A percentile compares a stretch with the other conserved stretches of the same genome.
Evolutionary conservation across 73 alveolate genomes (phyloP).

Genomic region (Tetrahymena thermophila): DNA sequence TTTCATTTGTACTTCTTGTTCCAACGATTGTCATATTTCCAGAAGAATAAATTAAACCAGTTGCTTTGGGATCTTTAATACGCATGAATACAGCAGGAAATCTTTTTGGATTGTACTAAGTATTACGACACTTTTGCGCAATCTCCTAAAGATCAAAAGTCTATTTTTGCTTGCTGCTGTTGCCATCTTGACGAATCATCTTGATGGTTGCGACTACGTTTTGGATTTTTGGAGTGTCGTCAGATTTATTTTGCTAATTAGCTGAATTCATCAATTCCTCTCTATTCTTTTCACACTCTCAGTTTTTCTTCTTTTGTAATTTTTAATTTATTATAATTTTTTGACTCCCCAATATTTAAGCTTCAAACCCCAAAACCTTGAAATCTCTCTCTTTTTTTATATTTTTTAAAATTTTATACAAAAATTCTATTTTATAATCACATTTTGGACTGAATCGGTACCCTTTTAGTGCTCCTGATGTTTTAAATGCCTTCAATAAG

Average conservation of each 20-base stretch:
- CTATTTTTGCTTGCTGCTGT: neutral
- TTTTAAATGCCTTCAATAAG: neutral
- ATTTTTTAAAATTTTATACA: neutral
- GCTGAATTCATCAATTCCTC: neutral
- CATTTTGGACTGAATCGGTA: neutral
- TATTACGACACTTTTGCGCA: slow-evolving; percentile 49
- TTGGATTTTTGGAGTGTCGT: slow-evolving; percentile 47
- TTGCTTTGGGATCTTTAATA: slow-evolving; percentile 63
- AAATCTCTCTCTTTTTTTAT: neutral
- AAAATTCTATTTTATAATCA: neutral
- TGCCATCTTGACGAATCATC: slow-evolving; percentile 36
- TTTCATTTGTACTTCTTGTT: slow-evolving; percentile 55
- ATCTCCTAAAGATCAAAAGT: slow-evolving; percentile 50
- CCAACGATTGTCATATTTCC: slow-evolving; percentile 66
- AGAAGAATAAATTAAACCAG: slow-evolving; percentile 55
- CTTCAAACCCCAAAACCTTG: neutral
- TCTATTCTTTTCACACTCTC: neutral
- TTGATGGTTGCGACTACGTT: slow-evolving; percentile 58
- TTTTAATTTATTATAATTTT: neutral
- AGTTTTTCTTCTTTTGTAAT: neutral
- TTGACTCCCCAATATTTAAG: slow-evolving; percentile 2
- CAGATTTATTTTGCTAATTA: neutral
- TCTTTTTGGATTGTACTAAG: slow-evolving; percentile 59
- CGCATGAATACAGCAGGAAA: slow-evolving; percentile 66
- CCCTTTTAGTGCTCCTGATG: neutral